Percentiles rank a stretch among this genome's conserved stretches.
phyloP scores from a whole-genome alignment of 2,329 filamentous ascomycete species.

The Trichoderma brevicompactum region DNA sequence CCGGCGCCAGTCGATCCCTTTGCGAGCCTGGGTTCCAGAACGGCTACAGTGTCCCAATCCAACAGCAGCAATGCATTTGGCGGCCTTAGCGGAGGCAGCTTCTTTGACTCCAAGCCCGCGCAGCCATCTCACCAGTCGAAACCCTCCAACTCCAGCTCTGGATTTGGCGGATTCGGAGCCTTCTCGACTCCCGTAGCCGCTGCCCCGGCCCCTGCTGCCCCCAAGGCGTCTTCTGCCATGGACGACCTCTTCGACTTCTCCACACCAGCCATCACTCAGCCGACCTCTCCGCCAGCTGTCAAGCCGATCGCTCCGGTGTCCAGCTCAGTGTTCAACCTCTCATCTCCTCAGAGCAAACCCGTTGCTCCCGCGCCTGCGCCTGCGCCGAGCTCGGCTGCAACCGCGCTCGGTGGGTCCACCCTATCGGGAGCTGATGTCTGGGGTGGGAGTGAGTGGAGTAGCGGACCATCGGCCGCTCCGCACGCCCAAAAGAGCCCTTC shows the following conservation, averaged over 20 bases:
- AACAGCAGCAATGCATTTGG: constrained; percentile 51
- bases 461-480: constrained; percentile 47
- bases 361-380: constrained; percentile 45
- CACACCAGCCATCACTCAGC: constrained; percentile 52
- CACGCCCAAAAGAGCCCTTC: constrained; percentile 67
- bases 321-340: constrained; percentile 82
- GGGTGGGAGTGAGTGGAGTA: constrained; percentile 83
- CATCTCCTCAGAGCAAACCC: constrained; percentile 54
- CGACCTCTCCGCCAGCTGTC: constrained; percentile 50
- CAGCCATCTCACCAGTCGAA: constrained; percentile 60
- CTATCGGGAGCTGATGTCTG: constrained; percentile 71
- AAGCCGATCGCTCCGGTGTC: constrained; percentile 48
- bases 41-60: constrained; percentile 39
- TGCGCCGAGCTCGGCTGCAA: constrained; percentile 41
- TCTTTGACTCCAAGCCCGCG: constrained; percentile 77
- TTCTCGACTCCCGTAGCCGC: constrained; percentile 55
- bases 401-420: constrained; percentile 46
- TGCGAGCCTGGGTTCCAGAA: constrained; percentile 56
- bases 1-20: constrained; percentile 57
- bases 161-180: constrained; percentile 69
- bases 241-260: constrained; percentile 83
- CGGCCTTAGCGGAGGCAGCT: constrained; percentile 71
- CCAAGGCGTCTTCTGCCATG: constrained; percentile 60
- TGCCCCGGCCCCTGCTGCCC: constrained; percentile 36
- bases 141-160: constrained; percentile 62